phyloP scores from a whole-genome alignment of 345 rosid genomes.

The Trapa bicornis region DNA sequence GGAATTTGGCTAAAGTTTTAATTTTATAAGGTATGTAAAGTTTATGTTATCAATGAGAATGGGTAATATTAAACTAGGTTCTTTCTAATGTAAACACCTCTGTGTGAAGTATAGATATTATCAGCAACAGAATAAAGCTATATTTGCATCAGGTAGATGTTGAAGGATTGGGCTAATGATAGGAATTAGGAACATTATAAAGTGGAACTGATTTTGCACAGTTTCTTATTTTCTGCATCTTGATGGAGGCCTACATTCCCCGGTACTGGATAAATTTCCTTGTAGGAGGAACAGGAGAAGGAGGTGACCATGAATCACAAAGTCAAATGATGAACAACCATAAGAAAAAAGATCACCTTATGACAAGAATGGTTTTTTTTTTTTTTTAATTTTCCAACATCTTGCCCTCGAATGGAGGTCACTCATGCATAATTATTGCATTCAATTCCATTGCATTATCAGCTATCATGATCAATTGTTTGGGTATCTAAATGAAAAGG shows the following conservation, averaged over 20 bases:
- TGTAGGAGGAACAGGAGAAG: neutral
- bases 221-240: neutral
- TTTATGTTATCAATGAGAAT: neutral
- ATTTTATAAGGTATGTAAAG: neutral
- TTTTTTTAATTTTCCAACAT: slow-evolving; percentile 3
- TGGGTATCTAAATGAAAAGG: too few relatives aligned
- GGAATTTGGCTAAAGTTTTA: neutral
- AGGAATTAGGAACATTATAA: neutral
- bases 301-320: neutral
- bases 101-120: neutral
- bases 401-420: slow-evolving; percentile 5
- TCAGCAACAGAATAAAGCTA: neutral
- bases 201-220: neutral
- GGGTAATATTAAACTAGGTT: neutral
- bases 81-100: neutral
- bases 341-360: neutral
- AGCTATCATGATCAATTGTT: neutral
- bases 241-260: neutral
- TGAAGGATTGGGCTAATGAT: too few relatives aligned
- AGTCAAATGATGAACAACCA: neutral
- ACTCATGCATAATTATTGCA: slow-evolving; percentile 1
- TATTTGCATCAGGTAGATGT: too few relatives aligned
- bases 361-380: neutral
- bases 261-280: too few relatives aligned
- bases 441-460: neutral